These are phyloP conservation scores for Hypoxylon sp. DNA, from an alignment of 2,329 filamentous ascomycete species.

Conservation along the genomic window DNA sequence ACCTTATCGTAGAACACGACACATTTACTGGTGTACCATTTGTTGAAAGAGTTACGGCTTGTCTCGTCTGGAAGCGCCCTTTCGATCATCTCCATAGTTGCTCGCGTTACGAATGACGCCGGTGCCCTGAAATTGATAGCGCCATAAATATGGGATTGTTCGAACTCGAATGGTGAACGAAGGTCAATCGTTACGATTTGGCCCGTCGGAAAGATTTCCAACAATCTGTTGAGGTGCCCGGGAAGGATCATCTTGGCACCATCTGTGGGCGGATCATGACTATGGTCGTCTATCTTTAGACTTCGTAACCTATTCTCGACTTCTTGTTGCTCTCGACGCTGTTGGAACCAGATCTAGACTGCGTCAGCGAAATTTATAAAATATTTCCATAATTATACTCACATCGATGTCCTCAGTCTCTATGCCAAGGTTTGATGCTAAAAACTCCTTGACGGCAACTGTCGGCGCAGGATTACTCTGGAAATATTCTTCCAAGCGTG, in stretches of 20 bases:
- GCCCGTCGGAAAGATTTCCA: constrained; percentile 65
- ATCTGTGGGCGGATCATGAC: constrained; percentile 50
- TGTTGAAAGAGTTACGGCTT: constrained; percentile 63
- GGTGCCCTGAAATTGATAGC: constrained; percentile 68
- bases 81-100: constrained; percentile 67
- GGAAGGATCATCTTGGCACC: constrained; percentile 66
- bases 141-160: constrained; percentile 66
- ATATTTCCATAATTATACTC: constrained; percentile 40
- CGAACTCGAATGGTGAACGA: constrained; percentile 63
- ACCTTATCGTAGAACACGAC: constrained; percentile 69
- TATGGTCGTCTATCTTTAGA: constrained; percentile 59
- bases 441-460: constrained; percentile 66
- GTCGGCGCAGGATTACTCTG: constrained; percentile 64
- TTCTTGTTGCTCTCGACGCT: constrained; percentile 65
- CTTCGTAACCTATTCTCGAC: constrained; percentile 63
- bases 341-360: constrained; percentile 66
- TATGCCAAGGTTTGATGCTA: constrained; percentile 69
- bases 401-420: constrained; percentile 67
- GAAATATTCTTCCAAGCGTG: constrained; percentile 69
- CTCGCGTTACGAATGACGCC: constrained; percentile 63
- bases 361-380: constrained; percentile 37
- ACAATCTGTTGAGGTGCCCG: constrained; percentile 65
- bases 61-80: constrained; percentile 65
- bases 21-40: constrained; percentile 64
- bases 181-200: constrained; percentile 67